Evolutionary conservation across 1,284 basidiomycete species (phyloP), one percentile per base, ranked within the genome.

Genomic region (Lentinula novae-zelandiae): DNA sequence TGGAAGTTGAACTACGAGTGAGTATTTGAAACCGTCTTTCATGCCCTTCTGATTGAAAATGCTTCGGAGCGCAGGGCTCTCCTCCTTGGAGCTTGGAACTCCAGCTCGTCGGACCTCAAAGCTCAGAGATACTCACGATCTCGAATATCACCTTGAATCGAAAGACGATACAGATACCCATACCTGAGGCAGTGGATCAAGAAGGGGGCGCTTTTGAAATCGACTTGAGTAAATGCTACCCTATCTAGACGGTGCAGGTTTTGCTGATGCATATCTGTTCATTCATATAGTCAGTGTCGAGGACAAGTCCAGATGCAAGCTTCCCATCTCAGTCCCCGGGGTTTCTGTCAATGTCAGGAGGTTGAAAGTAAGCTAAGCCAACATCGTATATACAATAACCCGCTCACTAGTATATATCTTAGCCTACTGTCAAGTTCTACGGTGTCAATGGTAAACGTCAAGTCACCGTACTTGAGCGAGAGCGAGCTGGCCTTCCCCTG

Each of bases 391-490:
- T 50, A 36, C 63, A 57, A 64, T 33, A 46, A 17, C 57, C 51
- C 46, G 33, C 53, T 57, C 31, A 55, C 53, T 33, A 44, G 39
- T 62, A 31, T 55, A 65, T 34, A 15, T 4, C 8, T 4, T 65
- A 93, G 86, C 94, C 96, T 2, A 96, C 91, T 1, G 94, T 83
- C 20, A 88, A 87, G 68, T 97, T 98, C 75, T 92, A 92, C 68
- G 83, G 88, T 44, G 82, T 82, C 64, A 73, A 76, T 10, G 76
- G 77, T 38, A 76, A 82, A 63, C 82, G 86, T 7, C 79, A 81
- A 48, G 73, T 88, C 7, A 83, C 86, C 3, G 82, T 95, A 46
- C 80, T 93, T n/a, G 90, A 96, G 67, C 85, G 90, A 49, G 87
- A 93, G 62, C 75, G 77, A 48, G 89, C 87, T 0, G 82, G 77